Evolutionary conservation across 192 early-diverging fungal genomes (phyloP), one percentile per base, ranked within the genome.

Genomic region (Coemansia sp.): DNA sequence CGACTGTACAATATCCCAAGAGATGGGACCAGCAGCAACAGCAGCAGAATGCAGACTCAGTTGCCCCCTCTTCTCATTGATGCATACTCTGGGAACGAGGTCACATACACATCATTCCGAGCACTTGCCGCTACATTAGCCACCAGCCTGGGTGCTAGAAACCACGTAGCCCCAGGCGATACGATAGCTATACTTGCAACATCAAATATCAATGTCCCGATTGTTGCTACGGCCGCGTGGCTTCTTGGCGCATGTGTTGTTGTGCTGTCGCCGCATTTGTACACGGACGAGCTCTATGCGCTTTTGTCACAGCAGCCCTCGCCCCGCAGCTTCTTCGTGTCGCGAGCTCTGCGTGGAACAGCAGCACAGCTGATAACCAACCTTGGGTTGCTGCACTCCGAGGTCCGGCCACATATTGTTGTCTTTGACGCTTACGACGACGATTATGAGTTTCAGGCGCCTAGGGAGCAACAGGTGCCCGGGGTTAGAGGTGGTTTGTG

Each of bases 221-320:
- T 81, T 15, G 65, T 71, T 9, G 37, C 67, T 6, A 56, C 65
- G 6, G 79, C 79, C 5, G 67, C 74, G 4, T 81, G 79, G 79
- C 23, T 69, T 1, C 60, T 59, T 9, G 43, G 79, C 6, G 74
- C 57, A 10, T 68, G 61, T 41, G 57, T 76, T 19, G 69, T 76
- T 19, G 68, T 68, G 16, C 47, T 81, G 44, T 54, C 64, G 39
- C 65, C 74, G 0, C 64, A 72, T 16, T 42, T 60, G 11, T 8
- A 23, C 4, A n/a, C 21, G 16, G 54, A 45, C 9, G 75, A 71
- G 56, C 44, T 71, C 13, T 61, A 47, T 3, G 61, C 18, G 6
- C 21, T 64, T 15, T 41, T 76, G 16, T 32, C 45, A 12, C 69
- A 58, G 44, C 52, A 63, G 42, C 75, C 59, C n/a, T 12, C 58